Evolutionary conservation across 2,329 filamentous ascomycete genomes (phyloP), one percentile per base, ranked within the genome.

Genomic region (Claviceps spartinae): DNA sequence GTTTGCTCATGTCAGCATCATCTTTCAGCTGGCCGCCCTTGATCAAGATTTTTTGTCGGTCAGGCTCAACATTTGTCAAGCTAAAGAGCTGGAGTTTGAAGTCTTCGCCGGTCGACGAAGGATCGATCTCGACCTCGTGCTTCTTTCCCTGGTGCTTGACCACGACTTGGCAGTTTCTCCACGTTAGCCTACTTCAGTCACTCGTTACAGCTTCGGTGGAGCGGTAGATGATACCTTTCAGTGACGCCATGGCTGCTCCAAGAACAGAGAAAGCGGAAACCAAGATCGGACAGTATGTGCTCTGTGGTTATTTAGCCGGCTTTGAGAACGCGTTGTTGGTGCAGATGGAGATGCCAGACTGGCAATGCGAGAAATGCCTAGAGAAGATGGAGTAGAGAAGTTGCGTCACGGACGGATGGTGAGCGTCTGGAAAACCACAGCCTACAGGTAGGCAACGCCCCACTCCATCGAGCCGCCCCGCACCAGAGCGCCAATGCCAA

Each of bases 11-110:
- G 54, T 88, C 83, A 54, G 88, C 87, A 64, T 97, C 89, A 79
- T 98, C 86, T 70, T 96, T 98, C 61, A 98, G 81, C 69, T 95
- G 88, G 57, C 88, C 87, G 58, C 89, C 89, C 71, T 95, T 96
- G 68, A 96, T 81, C 52, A 98, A 72, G 60, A 98, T 87, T 73
- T 97, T 97, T 69, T 98, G 94, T 56, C 91, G 85, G 56, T 95
- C 88, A 58, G 93, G 93, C 66, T 97, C 93, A 64, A 98, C 93
- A 55, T 88, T 89, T 47, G 93, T 98, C 52, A 98, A 75, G 56
- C 90, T 96, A 73, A 85, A 98, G 54, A 98, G 80, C 68, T 97
- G 93, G 63, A 86, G 88, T 69, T 97, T 98, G 75, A 98, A 88
- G 53, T 86, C 87, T 69, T 96, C 89, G 69, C 93, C 93, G 56